Percentiles rank a stretch among this genome's conserved stretches.
phyloP scores from a whole-genome alignment of 345 rosid species.

The Clarkia xantiana region DNA sequence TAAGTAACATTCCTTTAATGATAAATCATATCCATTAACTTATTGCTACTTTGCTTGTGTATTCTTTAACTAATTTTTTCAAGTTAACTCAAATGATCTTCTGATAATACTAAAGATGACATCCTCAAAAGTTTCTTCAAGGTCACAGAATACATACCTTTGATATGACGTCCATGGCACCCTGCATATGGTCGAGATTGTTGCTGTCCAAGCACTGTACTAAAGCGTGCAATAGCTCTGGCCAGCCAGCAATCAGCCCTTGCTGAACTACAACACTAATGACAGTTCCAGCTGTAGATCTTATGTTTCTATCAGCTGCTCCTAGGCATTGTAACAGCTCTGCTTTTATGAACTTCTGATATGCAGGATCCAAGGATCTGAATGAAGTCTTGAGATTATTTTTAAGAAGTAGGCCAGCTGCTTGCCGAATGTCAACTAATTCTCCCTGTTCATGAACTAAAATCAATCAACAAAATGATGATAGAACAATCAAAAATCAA shows the following conservation, averaged over 20 bases:
- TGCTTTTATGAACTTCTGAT: constrained; percentile 55
- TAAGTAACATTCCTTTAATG: neutral
- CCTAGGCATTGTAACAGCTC: constrained; percentile 85
- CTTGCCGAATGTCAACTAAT: constrained; percentile 84
- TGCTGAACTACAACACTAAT: constrained; percentile 64
- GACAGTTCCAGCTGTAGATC: constrained; percentile 85
- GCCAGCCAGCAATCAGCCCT: constrained; percentile 70
- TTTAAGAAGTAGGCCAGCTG: constrained; percentile 88
- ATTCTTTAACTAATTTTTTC: too few species aligned
- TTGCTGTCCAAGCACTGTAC: constrained; percentile 73
- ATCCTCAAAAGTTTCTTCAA: too few species aligned
- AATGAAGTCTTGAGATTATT: constrained; percentile 67
- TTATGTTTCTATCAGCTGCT: constrained; percentile 71
- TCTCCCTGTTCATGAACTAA: constrained; percentile 35
- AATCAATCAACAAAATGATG: neutral
- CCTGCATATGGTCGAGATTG: constrained; percentile 86
- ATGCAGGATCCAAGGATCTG: constrained; percentile 43
- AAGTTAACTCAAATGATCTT: too few species aligned
- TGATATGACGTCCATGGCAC: constrained; percentile 93
- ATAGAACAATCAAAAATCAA: neutral
- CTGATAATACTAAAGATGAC: too few species aligned
- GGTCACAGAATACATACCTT: constrained; percentile 34
- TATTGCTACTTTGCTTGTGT: neutral
- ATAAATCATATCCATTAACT: neutral
- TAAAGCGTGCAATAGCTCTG: constrained; percentile 75